These are phyloP conservation scores for Meyerozyma carpophila DNA, from an alignment of 1,139 yeast genomes.

Conservation along the genomic window DNA sequence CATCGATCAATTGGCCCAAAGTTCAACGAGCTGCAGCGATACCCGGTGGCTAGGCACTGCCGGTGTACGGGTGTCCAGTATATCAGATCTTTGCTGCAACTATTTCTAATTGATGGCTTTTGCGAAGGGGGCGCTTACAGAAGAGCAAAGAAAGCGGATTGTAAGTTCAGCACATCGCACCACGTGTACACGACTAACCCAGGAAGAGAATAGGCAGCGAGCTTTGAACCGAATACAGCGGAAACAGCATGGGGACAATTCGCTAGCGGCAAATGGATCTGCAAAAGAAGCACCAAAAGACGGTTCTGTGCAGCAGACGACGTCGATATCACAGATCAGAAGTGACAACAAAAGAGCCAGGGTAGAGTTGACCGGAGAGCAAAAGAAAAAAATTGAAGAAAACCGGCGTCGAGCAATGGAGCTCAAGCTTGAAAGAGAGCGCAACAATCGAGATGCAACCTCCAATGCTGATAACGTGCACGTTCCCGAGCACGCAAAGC, in stretches of 20 bases:
- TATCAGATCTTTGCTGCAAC: background rate
- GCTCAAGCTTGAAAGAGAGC: constrained; percentile 36
- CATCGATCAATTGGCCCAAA: constrained; percentile 3
- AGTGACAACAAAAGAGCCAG: constrained; percentile 14
- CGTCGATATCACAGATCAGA: background rate
- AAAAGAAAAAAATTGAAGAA: constrained; percentile 45
- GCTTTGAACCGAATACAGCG: constrained; percentile 10
- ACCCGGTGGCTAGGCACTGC: background rate
- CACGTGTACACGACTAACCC: constrained; percentile 3
- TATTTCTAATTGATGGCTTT: background rate
- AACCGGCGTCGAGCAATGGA: constrained; percentile 58
- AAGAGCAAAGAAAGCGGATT: background rate
- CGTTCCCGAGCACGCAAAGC: constrained; percentile 8
- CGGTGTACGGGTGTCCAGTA: background rate
- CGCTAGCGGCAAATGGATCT: background rate
- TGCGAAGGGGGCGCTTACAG: background rate
- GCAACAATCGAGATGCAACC: constrained; percentile 29
- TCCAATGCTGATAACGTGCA: constrained; percentile 8
- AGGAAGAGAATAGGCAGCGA: constrained; percentile 11
- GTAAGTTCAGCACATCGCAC: background rate
- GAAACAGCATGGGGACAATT: constrained; percentile 3
- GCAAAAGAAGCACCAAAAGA: background rate
- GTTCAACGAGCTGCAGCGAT: background rate
- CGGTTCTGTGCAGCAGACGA: background rate
- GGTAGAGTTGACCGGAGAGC: constrained; percentile 45